Percentiles rank a stretch among this genome's conserved stretches.
Evolutionary conservation across 2,329 filamentous ascomycete species (phyloP).

Genomic region (Penicillium aurantiogriseum): DNA sequence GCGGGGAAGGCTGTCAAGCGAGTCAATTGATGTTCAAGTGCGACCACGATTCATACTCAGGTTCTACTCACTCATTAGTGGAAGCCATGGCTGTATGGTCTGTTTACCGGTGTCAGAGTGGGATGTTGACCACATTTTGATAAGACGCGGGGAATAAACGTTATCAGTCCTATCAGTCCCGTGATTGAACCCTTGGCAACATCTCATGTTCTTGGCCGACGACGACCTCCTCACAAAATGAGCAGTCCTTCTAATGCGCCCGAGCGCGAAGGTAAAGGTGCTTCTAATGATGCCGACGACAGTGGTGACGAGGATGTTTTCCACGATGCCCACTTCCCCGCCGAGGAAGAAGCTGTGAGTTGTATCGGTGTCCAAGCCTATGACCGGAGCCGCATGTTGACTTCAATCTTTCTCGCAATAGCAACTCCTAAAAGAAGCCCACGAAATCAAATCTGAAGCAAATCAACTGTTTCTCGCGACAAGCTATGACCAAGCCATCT

Average conservation of each 20-base stretch:
- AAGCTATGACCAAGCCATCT: slow-evolving; percentile 73
- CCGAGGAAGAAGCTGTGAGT: slow-evolving; percentile 49
- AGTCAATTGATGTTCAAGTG: slow-evolving; percentile 5
- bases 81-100: slow-evolving; percentile 11
- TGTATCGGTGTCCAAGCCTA: background rate
- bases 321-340: slow-evolving; percentile 46
- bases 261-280: slow-evolving; percentile 6
- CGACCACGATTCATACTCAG: background rate
- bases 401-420: slow-evolving; percentile 33
- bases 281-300: slow-evolving; percentile 24
- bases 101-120: background rate
- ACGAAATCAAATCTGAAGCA: slow-evolving; percentile 69
- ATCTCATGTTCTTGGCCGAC: slow-evolving; percentile 4
- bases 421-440: slow-evolving; percentile 69
- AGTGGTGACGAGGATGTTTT: slow-evolving; percentile 42
- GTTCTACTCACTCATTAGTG: background rate
- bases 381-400: slow-evolving; percentile 8
- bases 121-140: slow-evolving; percentile 10
- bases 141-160: slow-evolving; percentile 14
- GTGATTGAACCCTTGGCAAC: slow-evolving; percentile 17
- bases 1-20: slow-evolving; percentile 62
- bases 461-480: slow-evolving; percentile 75
- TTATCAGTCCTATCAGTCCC: slow-evolving; percentile 26
- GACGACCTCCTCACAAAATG: slow-evolving; percentile 23
- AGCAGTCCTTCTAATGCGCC: slow-evolving; percentile 4